Conservation (phyloP, 768 basidiomycete genomes). For the Coprinopsis sp. region DNA sequence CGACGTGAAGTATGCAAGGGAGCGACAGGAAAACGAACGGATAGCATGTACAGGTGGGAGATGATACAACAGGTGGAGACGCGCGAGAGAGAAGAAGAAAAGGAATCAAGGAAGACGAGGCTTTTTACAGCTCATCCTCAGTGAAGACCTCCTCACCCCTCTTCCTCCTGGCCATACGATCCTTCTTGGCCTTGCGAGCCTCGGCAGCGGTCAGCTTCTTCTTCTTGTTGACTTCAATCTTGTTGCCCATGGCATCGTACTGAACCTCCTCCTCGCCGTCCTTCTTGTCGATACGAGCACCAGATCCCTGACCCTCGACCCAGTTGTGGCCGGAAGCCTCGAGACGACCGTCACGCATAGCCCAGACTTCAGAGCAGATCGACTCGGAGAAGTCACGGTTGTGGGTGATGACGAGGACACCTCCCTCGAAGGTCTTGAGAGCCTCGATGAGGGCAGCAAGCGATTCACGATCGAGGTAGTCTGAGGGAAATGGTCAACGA, state of each 20-base stretch:
- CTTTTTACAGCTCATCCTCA: conserved; percentile 48
- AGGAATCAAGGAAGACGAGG: conserved; percentile 5
- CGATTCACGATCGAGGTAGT: conserved; percentile 99
- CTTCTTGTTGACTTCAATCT: conserved; percentile 77
- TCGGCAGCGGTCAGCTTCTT: conserved; percentile 86
- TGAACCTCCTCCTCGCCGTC: conserved; percentile 85
- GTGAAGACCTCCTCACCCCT: conserved; percentile 75
- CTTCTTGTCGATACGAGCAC: conserved; percentile 91
- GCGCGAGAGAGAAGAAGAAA: conserved; percentile 5
- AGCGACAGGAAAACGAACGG: conserved; percentile 7
- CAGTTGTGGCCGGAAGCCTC: conserved; percentile 99
- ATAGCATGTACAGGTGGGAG: too few relatives aligned
- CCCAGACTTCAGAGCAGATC: conserved; percentile 97
- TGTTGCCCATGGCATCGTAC: conserved; percentile 99
- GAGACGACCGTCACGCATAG: conserved; percentile 94
- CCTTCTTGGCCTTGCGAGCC: conserved; percentile 93
- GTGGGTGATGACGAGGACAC: conserved; percentile 97
- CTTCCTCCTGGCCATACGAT: conserved; percentile 88
- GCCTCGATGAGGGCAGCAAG: conserved; percentile 98
- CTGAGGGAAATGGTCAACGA: conserved; percentile 30
- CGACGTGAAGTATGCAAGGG: conserved; percentile 5
- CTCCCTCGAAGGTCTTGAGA: conserved; percentile 96
- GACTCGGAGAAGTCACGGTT: conserved; percentile 99
- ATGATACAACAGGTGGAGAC: too few relatives aligned
- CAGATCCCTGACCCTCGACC: conserved; percentile 98